These are phyloP conservation scores for Kazachstania kunashirensis DNA, from an alignment of 805 yeast genomes.

Conservation along the genomic window DNA sequence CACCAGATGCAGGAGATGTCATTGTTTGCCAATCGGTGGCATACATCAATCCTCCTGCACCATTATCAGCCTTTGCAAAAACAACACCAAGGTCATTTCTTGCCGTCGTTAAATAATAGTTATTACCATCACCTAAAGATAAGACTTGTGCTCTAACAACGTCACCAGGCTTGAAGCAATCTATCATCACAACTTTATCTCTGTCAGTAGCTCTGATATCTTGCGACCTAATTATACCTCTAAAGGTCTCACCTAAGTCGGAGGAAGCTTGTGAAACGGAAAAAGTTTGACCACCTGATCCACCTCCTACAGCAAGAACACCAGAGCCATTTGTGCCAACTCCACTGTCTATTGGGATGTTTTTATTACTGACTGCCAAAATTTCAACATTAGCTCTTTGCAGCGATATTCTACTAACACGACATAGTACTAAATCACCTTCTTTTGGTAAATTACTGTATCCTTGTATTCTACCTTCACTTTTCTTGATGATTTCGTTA, in stretches of 20 bases:
- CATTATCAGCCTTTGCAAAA: constrained; percentile 60
- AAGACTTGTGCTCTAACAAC: constrained; percentile 71
- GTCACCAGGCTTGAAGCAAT: constrained; percentile 86
- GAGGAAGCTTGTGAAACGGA: constrained; percentile 40
- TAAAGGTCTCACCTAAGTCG: constrained; percentile 81
- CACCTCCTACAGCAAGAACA: constrained; percentile 39
- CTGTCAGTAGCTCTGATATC: constrained; percentile 88
- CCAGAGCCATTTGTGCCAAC: constrained; percentile 49
- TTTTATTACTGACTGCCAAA: constrained; percentile 52
- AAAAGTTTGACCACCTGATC: constrained; percentile 41
- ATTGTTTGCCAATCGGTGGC: constrained; percentile 95
- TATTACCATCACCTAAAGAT: constrained; percentile 88
- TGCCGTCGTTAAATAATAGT: constrained; percentile 83
- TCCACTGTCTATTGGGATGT: constrained; percentile 51
- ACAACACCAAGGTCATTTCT: constrained; percentile 88
- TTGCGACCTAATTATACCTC: constrained; percentile 75
- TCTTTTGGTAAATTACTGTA: constrained; percentile 48
- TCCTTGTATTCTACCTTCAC: not conserved
- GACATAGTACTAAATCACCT: constrained; percentile 71
- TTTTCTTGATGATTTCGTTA: not conserved
- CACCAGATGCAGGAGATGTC: constrained; percentile 70
- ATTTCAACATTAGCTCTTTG: constrained; percentile 77
- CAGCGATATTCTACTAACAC: constrained; percentile 55
- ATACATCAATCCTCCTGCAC: constrained; percentile 68
- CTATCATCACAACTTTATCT: constrained; percentile 71